phyloP scores from a whole-genome alignment of 495 filamentous ascomycete species.

The Lepidopterella palustris region DNA sequence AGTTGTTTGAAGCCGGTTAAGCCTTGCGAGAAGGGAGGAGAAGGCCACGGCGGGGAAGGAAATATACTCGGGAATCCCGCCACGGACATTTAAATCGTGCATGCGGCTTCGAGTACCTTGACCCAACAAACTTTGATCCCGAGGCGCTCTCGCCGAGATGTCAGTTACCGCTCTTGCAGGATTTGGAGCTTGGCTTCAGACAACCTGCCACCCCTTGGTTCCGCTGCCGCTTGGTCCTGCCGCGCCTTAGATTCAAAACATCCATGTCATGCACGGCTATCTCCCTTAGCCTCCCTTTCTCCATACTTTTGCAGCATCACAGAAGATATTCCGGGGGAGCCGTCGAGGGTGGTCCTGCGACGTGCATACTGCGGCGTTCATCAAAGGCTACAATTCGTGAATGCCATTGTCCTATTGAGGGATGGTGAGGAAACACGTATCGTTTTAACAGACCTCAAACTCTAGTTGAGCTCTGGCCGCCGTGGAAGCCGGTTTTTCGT shows the following conservation, averaged over 20 bases:
- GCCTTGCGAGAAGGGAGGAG: no score
- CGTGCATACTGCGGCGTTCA: neutral
- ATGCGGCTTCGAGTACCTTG: no score
- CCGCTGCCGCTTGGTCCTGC: neutral
- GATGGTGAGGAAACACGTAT: neutral
- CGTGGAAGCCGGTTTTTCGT: no score
- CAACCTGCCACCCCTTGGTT: neutral
- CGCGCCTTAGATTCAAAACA: neutral
- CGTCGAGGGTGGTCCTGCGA: neutral
- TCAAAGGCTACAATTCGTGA: neutral
- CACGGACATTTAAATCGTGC: no score
- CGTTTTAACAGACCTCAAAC: neutral
- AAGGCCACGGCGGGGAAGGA: no score
- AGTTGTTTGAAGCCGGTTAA: no score
- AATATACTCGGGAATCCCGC: no score
- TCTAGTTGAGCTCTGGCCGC: no score
- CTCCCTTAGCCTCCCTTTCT: neutral
- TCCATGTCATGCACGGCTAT: neutral
- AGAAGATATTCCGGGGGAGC: neutral
- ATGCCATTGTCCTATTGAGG: neutral
- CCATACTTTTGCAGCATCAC: neutral
- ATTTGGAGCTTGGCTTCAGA: neutral
- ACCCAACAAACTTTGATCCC: no score
- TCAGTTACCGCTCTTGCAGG: no score
- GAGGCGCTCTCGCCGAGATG: no score